A percentile compares a stretch with the other conserved stretches of the same genome.
These are phyloP conservation scores for Dinochytrium kinnereticum DNA, from an alignment of 371 early-diverging fungal species.

Conservation along the genomic window DNA sequence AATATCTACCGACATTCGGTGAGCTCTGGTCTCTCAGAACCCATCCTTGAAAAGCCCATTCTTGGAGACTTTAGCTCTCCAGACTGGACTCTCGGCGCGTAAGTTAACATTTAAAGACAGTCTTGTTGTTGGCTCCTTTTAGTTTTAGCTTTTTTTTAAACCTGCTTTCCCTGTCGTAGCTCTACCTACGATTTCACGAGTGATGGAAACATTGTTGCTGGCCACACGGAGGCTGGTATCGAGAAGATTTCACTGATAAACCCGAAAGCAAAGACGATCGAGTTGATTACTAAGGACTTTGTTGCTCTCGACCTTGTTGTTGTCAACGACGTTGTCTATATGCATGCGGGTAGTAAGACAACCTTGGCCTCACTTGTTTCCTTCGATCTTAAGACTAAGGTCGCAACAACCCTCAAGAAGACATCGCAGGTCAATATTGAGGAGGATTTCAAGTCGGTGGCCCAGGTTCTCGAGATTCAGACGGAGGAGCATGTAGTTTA, in stretches of 20 bases:
- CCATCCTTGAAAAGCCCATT: slow-evolving; percentile 2
- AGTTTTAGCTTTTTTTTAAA: not conserved
- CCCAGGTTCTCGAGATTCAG: slow-evolving; percentile 67
- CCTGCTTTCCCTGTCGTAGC: too few species aligned
- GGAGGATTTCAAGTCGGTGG: slow-evolving; percentile 62
- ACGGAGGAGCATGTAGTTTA: slow-evolving; percentile 49
- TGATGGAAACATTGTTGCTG: slow-evolving; percentile 26
- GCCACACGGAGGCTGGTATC: slow-evolving; percentile 33
- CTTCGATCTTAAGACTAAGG: not conserved
- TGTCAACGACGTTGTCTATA: slow-evolving; percentile 6
- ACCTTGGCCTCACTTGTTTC: not conserved
- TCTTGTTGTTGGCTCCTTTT: too few species aligned
- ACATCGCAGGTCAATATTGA: slow-evolving; percentile 19
- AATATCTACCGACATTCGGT: slow-evolving; percentile 62
- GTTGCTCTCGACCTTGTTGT: not conserved
- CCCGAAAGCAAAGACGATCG: slow-evolving; percentile 46
- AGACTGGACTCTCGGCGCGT: slow-evolving; percentile 32
- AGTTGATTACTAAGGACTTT: not conserved
- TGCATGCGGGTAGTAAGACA: slow-evolving; percentile 15
- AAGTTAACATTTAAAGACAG: too few species aligned
- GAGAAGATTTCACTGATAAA: slow-evolving; percentile 57
- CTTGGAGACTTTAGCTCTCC: slow-evolving; percentile 29
- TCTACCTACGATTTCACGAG: slow-evolving; percentile 24
- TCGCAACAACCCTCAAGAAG: not conserved
- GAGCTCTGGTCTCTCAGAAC: not conserved